phyloP scores from a whole-genome alignment of 257 asterid genomes.

The Gardenia jasminoides region DNA sequence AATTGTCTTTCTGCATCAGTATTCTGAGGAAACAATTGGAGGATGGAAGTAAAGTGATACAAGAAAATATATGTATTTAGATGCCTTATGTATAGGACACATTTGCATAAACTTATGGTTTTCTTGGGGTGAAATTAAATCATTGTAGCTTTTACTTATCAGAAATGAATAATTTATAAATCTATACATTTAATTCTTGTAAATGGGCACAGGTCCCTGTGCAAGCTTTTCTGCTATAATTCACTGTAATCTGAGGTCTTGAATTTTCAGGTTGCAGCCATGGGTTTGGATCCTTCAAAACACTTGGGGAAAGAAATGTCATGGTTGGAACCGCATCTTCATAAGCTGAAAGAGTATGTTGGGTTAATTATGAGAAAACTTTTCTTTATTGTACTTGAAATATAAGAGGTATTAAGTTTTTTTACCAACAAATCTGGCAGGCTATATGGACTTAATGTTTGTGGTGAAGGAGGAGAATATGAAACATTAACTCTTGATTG shows the following conservation, averaged over 20 bases:
- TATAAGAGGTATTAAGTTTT: conserved; percentile 19
- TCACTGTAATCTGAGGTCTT: conserved; percentile 8
- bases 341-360: conserved; percentile 85
- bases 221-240: background rate
- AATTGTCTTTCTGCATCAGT: background rate
- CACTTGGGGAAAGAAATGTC: conserved; percentile 89
- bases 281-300: conserved; percentile 86
- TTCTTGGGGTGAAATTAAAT: background rate
- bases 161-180: background rate
- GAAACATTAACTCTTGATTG: conserved; percentile 97
- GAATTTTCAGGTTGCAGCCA: conserved; percentile 76
- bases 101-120: background rate
- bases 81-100: background rate
- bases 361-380: conserved; percentile 20
- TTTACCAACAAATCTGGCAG: conserved; percentile 43
- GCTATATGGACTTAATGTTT: conserved; percentile 85
- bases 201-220: background rate
- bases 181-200: background rate
- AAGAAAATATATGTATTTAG: background rate
- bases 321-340: conserved; percentile 67
- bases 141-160: background rate
- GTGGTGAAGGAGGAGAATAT: conserved; percentile 99
- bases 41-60: background rate
- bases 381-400: conserved; percentile 10
- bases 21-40: background rate